Evolutionary conservation across 768 basidiomycete species (phyloP), one percentile per base, ranked within the genome.

Genomic region (Mrakia frigida): DNA sequence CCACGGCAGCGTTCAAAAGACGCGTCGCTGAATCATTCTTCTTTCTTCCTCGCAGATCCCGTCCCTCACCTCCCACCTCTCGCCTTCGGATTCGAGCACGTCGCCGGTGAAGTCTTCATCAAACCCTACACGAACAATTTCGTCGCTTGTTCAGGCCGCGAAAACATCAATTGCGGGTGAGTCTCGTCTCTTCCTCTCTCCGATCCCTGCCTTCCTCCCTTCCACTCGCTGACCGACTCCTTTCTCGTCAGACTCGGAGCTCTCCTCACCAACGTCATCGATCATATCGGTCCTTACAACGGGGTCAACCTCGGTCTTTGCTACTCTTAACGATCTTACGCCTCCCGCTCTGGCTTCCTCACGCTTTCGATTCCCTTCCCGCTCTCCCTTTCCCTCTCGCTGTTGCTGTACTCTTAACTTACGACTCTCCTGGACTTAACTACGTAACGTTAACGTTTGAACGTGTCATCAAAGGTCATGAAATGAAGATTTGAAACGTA

Each of bases 41-140:
- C 21, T 9, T 7, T 39, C n/a, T 11, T 33, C 53, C 5, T 33
- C 70, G 31, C 35, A 73, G 71, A 59, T 21, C 52, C 59, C 33
- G 52, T 73, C 23, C 71, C 59, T 25, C 31, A 50, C 18, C 69
- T 70, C 23, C 72, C 72, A 16, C 35, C 35, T 73, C 33, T 28
- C 14, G 53, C 60, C 33, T 50, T 73, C 33, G 72, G 72, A 6
- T 73, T 73, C 56, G 33, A 35, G 25, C 72, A 73, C 35, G 41
- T 60, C 2, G 33, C 33, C 5, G 56, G 53, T 4, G 53, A 73
- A 23, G 35, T 60, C 9, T 73, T 41, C 6, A 59, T 73, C 46
- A 37, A n/a, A 11, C 13, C 21, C 31, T 13, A 13, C 53, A 23
- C 9, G 21, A 35, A 70, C 3, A 6, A 10, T 16, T 59, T 23